A percentile compares a stretch with the other conserved stretches of the same genome.
phyloP scores from a whole-genome alignment of 345 rosid genomes.

The Populus ilicifolia region DNA sequence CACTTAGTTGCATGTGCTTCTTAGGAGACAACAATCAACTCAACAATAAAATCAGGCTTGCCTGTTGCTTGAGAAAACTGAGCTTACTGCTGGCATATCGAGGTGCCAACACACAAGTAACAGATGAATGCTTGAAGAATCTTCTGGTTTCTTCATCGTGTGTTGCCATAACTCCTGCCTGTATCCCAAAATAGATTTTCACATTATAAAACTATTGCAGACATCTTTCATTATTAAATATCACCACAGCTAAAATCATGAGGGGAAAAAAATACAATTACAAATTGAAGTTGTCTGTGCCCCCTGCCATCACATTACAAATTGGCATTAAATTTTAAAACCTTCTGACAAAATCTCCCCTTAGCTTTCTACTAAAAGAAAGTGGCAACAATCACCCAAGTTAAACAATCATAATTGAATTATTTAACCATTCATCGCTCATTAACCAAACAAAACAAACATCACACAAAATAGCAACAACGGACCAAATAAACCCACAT shows the following conservation, averaged over 20 bases:
- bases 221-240: background rate
- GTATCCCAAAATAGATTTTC: constrained; percentile 19
- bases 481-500: background rate
- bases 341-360: background rate
- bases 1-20: background rate
- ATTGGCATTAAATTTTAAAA: background rate
- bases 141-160: constrained; percentile 90
- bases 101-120: constrained; percentile 80
- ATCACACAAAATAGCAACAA: background rate
- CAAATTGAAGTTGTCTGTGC: background rate
- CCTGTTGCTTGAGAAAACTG: constrained; percentile 67
- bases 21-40: background rate
- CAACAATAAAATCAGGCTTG: constrained; percentile 2
- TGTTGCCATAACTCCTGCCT: constrained; percentile 84
- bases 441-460: background rate
- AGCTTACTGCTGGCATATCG: constrained; percentile 89
- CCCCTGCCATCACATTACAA: background rate
- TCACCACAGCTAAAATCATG: background rate
- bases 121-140: constrained; percentile 95
- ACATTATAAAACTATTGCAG: background rate
- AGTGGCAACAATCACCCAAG: background rate
- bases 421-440: background rate
- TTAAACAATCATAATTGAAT: background rate
- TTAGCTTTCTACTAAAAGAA: background rate
- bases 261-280: background rate